Evolutionary conservation across 306 rosid genomes (phyloP), one percentile per base, ranked within the genome.

Genomic region (Geum urbanum): DNA sequence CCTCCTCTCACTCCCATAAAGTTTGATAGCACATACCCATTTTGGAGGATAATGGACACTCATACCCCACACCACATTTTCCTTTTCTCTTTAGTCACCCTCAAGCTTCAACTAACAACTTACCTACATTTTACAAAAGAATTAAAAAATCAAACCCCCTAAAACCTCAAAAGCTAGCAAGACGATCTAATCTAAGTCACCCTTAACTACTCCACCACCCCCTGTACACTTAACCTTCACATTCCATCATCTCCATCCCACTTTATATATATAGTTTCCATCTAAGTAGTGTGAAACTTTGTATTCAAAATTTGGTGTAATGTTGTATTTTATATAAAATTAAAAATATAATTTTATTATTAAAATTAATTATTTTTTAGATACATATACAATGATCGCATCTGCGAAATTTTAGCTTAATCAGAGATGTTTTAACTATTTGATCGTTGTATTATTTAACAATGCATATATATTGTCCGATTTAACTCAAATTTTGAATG

Each of bases 31-130:
- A 52, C 52, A 61, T 5, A 8, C 60, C 69, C 64, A 62, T 69
- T 83, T 76, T 77, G 87, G 84, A 91, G 78, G 88, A 80, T 80
- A 71, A 76, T 74, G 84, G 81, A 65, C 69, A 77, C 69, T 55
- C 77, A 50, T 72, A 63, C 86, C 97, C 88, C 84, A 79, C 87
- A 27, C 22, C 67, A 10, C 49, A 9, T 20, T 10, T 67, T 71
- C 39, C 58, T 75, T 73, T 79, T 74, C 55, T 72, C 83, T 84
- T 83, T 84, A 62, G 87, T 84, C 85, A 63, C 84, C 69, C 80
- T 89, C 88, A 85, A 85, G 87, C 63, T 78, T 84, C 80, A 79
- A 80, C 85, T n/a, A 78, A 72, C 67, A 72, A 69, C 74, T 18
- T 12, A 63, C 58, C 72, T 51, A 7, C 67, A 18, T 15, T 39